phyloP scores from a whole-genome alignment of 441 rosid species.

The Arabidopsis lyrata region DNA sequence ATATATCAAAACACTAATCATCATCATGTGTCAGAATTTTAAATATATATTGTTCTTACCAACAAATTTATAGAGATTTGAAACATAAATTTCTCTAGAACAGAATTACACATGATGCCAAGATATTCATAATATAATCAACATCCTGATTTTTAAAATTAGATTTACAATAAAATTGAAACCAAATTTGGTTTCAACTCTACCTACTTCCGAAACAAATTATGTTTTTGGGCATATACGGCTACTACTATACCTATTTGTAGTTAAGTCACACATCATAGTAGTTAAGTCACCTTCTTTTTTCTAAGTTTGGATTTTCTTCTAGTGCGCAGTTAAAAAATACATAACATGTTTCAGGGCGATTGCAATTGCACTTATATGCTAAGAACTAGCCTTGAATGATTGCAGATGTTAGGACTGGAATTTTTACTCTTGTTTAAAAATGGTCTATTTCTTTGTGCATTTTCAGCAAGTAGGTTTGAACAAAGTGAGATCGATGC shows the following conservation, averaged over 20 bases:
- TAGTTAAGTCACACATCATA: slow-evolving; percentile 21
- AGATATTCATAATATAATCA: background rate
- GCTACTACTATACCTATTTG: slow-evolving; percentile 1
- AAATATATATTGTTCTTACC: background rate
- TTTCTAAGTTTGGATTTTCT: background rate
- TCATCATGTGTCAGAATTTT: background rate
- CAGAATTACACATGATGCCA: background rate
- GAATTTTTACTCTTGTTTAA: slow-evolving; percentile 26
- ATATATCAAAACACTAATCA: background rate
- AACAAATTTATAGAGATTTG: background rate
- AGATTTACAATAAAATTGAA: background rate
- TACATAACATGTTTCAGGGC: background rate
- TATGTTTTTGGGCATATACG: slow-evolving; percentile 5
- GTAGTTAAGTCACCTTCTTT: background rate
- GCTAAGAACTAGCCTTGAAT: background rate
- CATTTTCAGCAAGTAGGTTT: slow-evolving; percentile 24
- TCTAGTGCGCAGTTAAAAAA: background rate
- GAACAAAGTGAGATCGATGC: slow-evolving; percentile 35
- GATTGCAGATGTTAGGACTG: background rate
- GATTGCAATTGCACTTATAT: background rate
- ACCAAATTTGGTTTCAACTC: background rate
- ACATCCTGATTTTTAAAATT: background rate
- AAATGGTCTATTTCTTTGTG: background rate
- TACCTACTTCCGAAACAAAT: background rate
- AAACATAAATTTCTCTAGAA: background rate